Evolutionary conservation across 495 filamentous ascomycete genomes (phyloP).

Genomic region (Chlorociboria aeruginascens): DNA sequence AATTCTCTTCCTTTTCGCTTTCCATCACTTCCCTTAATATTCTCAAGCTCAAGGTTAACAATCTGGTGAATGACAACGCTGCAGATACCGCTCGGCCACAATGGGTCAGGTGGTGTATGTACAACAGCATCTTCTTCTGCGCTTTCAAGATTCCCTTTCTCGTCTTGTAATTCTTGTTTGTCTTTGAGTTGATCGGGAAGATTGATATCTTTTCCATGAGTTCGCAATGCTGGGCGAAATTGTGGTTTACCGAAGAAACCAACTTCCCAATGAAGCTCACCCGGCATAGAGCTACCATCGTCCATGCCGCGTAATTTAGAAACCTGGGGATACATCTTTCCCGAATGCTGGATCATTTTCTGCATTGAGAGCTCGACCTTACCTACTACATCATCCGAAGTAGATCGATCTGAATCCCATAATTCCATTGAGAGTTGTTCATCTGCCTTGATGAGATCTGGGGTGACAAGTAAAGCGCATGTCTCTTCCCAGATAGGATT

Average conservation of each 20-base stretch:
- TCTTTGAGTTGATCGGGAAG: slow-evolving; percentile 62
- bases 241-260: slow-evolving; percentile 86
- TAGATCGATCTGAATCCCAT: slow-evolving; percentile 85
- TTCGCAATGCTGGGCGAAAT: slow-evolving; percentile 68
- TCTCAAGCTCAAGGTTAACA: slow-evolving; percentile 79
- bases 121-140: slow-evolving; percentile 70
- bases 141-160: slow-evolving; percentile 68
- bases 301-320: slow-evolving; percentile 73
- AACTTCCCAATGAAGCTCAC: slow-evolving; percentile 90
- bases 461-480: slow-evolving; percentile 73
- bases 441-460: slow-evolving; percentile 82
- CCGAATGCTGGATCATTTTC: slow-evolving; percentile 86
- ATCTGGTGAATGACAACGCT: slow-evolving; percentile 85
- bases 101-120: slow-evolving; percentile 83
- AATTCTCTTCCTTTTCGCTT: slow-evolving; percentile 72
- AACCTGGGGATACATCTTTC: slow-evolving; percentile 84
- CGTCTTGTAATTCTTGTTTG: slow-evolving; percentile 71
- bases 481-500: slow-evolving; percentile 91
- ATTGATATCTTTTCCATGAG: slow-evolving; percentile 70
- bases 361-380: slow-evolving; percentile 90
- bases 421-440: slow-evolving; percentile 89
- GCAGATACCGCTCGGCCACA: slow-evolving; percentile 84
- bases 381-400: slow-evolving; percentile 86
- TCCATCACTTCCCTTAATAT: slow-evolving; percentile 60
- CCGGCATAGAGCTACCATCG: slow-evolving; percentile 79